Evolutionary conservation across 192 early-diverging fungal genomes (phyloP).

Genomic region (Phycomyces nitens): DNA sequence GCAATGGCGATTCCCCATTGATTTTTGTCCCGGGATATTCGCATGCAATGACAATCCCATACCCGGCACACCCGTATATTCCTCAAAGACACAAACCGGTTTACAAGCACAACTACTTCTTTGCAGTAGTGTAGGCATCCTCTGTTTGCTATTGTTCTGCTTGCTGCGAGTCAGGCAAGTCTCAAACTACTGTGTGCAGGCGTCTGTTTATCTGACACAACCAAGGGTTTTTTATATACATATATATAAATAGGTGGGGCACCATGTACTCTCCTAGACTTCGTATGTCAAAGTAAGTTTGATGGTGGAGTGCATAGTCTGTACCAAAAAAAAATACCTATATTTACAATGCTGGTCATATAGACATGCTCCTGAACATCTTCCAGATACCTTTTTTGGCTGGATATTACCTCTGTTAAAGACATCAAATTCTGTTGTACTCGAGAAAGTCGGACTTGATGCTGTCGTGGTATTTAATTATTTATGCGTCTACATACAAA

Average conservation of each 20-base stretch:
- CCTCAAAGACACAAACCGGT: conserved; percentile 29
- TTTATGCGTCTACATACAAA: neutral
- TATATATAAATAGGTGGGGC: conserved; percentile 23
- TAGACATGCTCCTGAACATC: conserved; percentile 43
- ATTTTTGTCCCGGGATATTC: conserved; percentile 12
- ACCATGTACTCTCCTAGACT: conserved; percentile 34
- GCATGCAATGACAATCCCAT: conserved; percentile 17
- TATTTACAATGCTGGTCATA: neutral
- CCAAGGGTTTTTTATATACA: no score
- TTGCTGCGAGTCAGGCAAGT: conserved; percentile 29
- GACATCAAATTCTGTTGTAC: conserved; percentile 40
- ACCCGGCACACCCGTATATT: conserved; percentile 24
- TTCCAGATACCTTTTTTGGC: conserved; percentile 45
- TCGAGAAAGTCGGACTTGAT: conserved; percentile 55
- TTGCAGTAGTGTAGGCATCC: conserved; percentile 21
- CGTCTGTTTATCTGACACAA: neutral
- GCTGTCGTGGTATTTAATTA: conserved; percentile 47
- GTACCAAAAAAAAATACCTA: neutral
- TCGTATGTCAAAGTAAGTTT: conserved; percentile 32
- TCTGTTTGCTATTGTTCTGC: conserved; percentile 35
- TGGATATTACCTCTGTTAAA: conserved; percentile 49
- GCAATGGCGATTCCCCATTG: conserved; percentile 8
- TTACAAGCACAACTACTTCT: conserved; percentile 26
- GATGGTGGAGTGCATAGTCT: neutral
- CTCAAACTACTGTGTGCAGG: neutral